These are phyloP conservation scores for Salix purpurea DNA, from an alignment of 345 rosid genomes.

Conservation along the genomic window DNA sequence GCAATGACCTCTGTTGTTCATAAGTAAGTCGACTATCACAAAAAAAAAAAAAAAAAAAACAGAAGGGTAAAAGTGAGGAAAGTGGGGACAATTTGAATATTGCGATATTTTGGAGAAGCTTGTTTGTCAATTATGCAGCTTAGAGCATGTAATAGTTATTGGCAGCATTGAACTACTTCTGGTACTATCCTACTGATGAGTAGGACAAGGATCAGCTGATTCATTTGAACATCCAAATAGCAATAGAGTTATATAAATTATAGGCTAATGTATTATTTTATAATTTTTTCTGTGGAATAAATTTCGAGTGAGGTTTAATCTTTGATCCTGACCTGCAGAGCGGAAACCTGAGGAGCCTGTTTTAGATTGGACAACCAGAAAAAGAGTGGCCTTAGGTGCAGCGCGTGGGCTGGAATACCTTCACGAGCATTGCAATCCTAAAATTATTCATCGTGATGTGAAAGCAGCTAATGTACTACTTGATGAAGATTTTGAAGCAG, in stretches of 20 bases:
- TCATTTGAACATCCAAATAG: background rate
- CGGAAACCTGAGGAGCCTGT: slow-evolving; percentile 73
- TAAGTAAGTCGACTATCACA: no score
- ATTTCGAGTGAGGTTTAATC: background rate
- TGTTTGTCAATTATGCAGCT: no score
- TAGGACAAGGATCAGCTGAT: background rate
- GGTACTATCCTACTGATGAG: background rate
- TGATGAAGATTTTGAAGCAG: slow-evolving; percentile 94
- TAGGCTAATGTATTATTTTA: background rate
- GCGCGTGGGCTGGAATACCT: slow-evolving; percentile 97
- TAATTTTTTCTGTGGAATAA: background rate
- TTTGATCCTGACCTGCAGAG: slow-evolving; percentile 44
- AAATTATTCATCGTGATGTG: slow-evolving; percentile 94
- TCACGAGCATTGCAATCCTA: slow-evolving; percentile 94
- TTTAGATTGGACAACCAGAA: slow-evolving; percentile 77
- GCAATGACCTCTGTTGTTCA: no score
- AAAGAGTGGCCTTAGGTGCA: slow-evolving; percentile 80
- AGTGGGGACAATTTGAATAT: no score
- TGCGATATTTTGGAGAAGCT: no score
- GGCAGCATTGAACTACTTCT: background rate
- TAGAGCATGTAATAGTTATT: background rate
- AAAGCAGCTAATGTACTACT: slow-evolving; percentile 94
- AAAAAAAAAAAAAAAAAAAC: no score
- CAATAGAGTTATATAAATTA: background rate
- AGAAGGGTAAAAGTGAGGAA: no score